Percentiles rank a stretch among this genome's conserved stretches.
phyloP scores from a whole-genome alignment of 108 stramenopile genomes.

The Discostella pseudostelligera region DNA sequence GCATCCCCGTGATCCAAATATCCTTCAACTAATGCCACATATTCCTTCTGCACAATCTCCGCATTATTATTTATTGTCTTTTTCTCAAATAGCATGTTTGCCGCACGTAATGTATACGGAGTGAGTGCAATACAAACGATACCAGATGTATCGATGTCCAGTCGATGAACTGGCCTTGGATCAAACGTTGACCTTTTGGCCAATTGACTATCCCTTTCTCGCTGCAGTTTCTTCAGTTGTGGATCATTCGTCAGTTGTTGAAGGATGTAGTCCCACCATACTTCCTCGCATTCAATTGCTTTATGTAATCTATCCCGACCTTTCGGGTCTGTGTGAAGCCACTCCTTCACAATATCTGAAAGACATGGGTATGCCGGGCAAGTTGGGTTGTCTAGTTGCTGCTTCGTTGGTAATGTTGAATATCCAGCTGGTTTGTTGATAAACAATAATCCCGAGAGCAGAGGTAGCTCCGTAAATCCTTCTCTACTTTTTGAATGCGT shows the following conservation, averaged over 20 bases:
- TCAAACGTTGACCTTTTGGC: conserved; percentile 22
- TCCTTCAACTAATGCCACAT: conserved; percentile 63
- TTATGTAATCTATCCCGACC: conserved; percentile 16
- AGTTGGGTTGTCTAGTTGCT: conserved; percentile 18
- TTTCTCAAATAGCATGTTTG: conserved; percentile 52
- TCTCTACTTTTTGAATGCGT: background rate
- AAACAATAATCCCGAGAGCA: conserved; percentile 32
- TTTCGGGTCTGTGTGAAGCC: conserved; percentile 24
- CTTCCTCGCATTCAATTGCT: conserved; percentile 22
- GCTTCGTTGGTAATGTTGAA: conserved; percentile 40
- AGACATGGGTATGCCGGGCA: conserved; percentile 27
- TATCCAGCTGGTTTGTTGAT: conserved; percentile 40
- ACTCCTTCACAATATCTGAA: conserved; percentile 18
- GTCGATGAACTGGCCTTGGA: conserved; percentile 63
- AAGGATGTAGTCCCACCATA: conserved; percentile 22
- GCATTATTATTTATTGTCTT: conserved; percentile 21
- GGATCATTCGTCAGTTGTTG: conserved; percentile 11
- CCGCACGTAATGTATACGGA: conserved; percentile 40
- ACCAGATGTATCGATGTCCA: conserved; percentile 70
- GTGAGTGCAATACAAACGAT: conserved; percentile 59
- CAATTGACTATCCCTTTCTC: conserved; percentile 2
- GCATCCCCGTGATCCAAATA: conserved; percentile 30
- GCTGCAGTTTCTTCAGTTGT: conserved; percentile 16
- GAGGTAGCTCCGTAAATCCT: conserved; percentile 16
- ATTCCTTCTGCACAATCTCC: conserved; percentile 43